A percentile compares a stretch with the other conserved stretches of the same genome.
These are phyloP conservation scores for Auxenochlorella pyrenoidosa DNA, from an alignment of 139 green algal genomes.

Conservation along the genomic window DNA sequence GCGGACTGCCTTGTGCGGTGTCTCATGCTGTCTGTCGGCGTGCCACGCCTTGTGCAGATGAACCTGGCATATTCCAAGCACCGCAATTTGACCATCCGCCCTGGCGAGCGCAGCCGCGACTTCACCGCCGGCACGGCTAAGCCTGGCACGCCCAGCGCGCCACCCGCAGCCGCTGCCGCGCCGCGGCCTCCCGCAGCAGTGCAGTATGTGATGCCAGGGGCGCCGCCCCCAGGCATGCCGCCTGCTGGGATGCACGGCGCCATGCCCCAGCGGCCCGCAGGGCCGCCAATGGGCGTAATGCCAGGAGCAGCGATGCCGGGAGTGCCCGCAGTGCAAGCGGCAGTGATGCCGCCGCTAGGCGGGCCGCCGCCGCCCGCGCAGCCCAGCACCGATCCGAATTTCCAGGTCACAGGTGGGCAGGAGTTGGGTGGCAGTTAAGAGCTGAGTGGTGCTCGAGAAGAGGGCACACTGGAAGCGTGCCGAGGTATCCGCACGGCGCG, in stretches of 20 bases:
- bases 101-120: background rate
- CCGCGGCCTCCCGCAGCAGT: background rate
- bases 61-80: conserved; percentile 21
- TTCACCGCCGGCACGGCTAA: background rate
- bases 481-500: no score
- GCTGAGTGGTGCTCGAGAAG: no score
- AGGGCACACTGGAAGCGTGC: no score
- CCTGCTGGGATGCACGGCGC: no score
- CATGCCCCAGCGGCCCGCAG: no score
- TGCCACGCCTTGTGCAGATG: background rate
- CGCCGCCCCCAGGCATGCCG: background rate
- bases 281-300: background rate
- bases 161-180: background rate
- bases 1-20: background rate
- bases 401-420: conserved; percentile 3
- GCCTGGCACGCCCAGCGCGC: background rate
- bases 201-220: background rate
- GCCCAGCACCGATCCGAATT: background rate
- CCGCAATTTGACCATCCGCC: conserved; percentile 14
- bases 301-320: no score
- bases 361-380: background rate
- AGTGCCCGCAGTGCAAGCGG: background rate
- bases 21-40: background rate
- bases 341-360: background rate
- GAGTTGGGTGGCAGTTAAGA: no score